These are phyloP conservation scores for Nannizziopsis arthrosporioides DNA, from an alignment of 2,329 filamentous ascomycete species.

Conservation along the genomic window DNA sequence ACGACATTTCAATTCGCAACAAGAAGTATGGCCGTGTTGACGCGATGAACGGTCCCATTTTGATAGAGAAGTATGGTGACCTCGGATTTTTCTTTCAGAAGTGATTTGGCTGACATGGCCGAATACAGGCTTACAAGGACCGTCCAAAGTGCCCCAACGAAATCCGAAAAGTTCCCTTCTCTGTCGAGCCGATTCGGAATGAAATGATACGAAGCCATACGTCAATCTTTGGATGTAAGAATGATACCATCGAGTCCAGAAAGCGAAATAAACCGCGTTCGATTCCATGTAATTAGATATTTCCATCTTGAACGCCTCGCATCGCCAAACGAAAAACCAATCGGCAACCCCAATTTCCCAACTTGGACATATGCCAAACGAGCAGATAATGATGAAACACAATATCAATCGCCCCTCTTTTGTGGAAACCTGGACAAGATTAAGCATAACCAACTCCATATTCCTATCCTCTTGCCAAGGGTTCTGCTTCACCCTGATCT, in stretches of 20 bases:
- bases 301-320: background rate
- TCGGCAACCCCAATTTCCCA: background rate
- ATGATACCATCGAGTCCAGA: too few species aligned
- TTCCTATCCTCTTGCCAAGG: background rate
- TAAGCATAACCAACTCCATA: conserved; percentile 4
- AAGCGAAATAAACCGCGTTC: too few species aligned
- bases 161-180: conserved; percentile 54
- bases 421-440: background rate
- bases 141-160: conserved; percentile 43
- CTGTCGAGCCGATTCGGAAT: conserved; percentile 67
- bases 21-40: conserved; percentile 92
- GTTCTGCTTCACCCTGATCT: background rate
- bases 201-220: conserved; percentile 25
- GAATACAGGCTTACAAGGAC: conserved; percentile 50
- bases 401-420: background rate
- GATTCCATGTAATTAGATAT: background rate
- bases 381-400: background rate
- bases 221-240: too few species aligned
- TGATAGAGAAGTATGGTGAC: conserved; percentile 72
- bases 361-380: background rate
- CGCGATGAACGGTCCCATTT: conserved; percentile 70
- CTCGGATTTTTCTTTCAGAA: background rate
- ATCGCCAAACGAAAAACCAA: background rate
- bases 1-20: conserved; percentile 78
- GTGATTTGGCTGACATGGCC: background rate